Evolutionary conservation across 1,284 basidiomycete species (phyloP), one percentile per base, ranked within the genome.

Genomic region (Tremellales sp.): DNA sequence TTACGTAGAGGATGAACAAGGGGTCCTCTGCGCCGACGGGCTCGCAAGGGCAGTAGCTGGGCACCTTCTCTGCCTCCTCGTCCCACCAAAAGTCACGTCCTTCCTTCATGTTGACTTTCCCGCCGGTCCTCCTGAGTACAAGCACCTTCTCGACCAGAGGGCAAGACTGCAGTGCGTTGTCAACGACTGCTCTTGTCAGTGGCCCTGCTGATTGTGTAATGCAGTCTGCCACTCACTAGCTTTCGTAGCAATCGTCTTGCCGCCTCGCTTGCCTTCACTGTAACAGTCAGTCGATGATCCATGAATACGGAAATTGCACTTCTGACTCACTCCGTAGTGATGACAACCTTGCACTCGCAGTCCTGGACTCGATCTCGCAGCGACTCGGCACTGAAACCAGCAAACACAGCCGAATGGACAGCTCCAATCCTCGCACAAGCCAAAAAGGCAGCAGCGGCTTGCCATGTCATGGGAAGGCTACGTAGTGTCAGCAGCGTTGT

Each of bases 321-420:
- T 6, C n/a, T 11, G 11, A 67, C 67, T 52, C 46, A 70, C 68
- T 98, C 96, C 37, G 87, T 86, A 12, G 96, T 98, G 70, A 98
- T 91, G 56, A 98, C 79, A 10, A 98, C 89, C 48, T 84, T 83
- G 31, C 85, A 89, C 63, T 82, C 81, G 77, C 93, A 96, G 75
- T 98, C 96, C 51, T 84, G 81, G 36, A 93, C 83, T 53, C 96
- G 86, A 75, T 97, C 96, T 45, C 94, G 84, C 49, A 98, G 84
- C 10, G 89, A 89, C 76, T 97, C 96, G n/a, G 93, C 85, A 8
- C 87, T 91, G 80, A 98, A 98, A 13, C 96, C 94, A 44, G 94
- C 94, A 66, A 98, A 98, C 57, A 98, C 86, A 67, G 97, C 94
- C n/a, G 91, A 96, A 79, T 98, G 96, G 48, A 98, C 80, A 23